Conservation (phyloP, 169 alveolate species). For the Plasmodium relictum region DNA sequence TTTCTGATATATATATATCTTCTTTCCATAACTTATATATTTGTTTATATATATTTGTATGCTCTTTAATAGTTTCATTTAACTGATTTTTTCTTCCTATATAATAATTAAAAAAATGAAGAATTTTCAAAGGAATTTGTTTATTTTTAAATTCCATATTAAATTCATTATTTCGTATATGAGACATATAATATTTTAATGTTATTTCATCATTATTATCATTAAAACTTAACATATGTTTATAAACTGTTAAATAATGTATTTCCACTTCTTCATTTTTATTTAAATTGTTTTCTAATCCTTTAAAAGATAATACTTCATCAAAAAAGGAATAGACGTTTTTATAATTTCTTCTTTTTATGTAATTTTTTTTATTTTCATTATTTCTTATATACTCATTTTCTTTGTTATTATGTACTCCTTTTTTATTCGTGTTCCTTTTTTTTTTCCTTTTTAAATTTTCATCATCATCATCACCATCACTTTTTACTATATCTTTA, state of each 20-base stretch:
- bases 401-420: not conserved
- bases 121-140: slow-evolving; percentile 23
- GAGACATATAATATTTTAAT: slow-evolving; percentile 33
- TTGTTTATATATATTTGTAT: slow-evolving; percentile 34
- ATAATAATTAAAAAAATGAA: slow-evolving; percentile 23
- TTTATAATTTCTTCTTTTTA: not conserved
- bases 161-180: slow-evolving; percentile 37
- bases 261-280: slow-evolving; percentile 8
- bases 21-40: slow-evolving; percentile 71
- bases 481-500: not conserved
- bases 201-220: slow-evolving; percentile 36
- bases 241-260: slow-evolving; percentile 29
- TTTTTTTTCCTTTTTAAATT: slow-evolving; percentile 11
- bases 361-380: not conserved
- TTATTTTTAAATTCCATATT: slow-evolving; percentile 30
- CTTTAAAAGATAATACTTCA: slow-evolving; percentile 8
- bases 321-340: slow-evolving; percentile 5
- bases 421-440: not conserved
- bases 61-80: slow-evolving; percentile 61
- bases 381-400: not conserved
- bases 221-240: slow-evolving; percentile 44
- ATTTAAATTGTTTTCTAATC: slow-evolving; percentile 1
- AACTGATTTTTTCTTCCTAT: slow-evolving; percentile 34
- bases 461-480: slow-evolving; percentile 19
- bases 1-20: slow-evolving; percentile 79